Evolutionary conservation across 176 grass and related monocot species (phyloP).

Genomic region (Guadua angustifolia): DNA sequence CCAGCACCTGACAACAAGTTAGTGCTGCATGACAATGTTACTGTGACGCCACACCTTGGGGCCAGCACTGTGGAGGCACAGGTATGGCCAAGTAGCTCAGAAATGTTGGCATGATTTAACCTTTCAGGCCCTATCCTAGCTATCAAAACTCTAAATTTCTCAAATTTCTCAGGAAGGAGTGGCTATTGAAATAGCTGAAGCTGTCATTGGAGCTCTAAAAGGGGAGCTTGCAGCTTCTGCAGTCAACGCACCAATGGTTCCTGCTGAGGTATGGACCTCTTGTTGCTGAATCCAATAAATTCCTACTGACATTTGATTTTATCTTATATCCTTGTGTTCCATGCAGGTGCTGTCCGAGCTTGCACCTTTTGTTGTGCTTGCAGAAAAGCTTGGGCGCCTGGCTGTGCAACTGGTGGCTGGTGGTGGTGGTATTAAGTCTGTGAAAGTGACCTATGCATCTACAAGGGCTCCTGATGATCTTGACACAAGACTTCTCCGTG

Average conservation of each 20-base stretch:
- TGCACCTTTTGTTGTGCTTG: conserved; percentile 77
- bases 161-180: conserved; percentile 73
- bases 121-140: background rate
- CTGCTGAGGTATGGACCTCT: conserved; percentile 62
- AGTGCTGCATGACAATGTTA: conserved; percentile 87
- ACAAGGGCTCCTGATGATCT: conserved; percentile 79
- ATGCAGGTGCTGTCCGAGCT: conserved; percentile 82
- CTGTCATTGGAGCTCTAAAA: conserved; percentile 89
- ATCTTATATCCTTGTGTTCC: background rate
- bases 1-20: conserved; percentile 73
- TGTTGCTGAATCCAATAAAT: background rate
- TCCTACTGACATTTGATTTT: background rate
- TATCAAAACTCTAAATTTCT: conserved; percentile 26
- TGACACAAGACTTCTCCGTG: conserved; percentile 82
- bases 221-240: conserved; percentile 89
- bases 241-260: conserved; percentile 90
- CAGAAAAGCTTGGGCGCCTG: conserved; percentile 81
- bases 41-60: conserved; percentile 89
- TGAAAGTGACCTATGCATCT: conserved; percentile 83
- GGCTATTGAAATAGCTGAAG: conserved; percentile 95
- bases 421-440: conserved; percentile 83
- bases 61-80: conserved; percentile 92
- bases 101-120: background rate
- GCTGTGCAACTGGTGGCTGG: conserved; percentile 88
- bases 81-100: conserved; percentile 46